Percentiles rank a stretch among this genome's conserved stretches.
phyloP scores from a whole-genome alignment of 768 basidiomycete species.

The Boletus subcaerulescens region DNA sequence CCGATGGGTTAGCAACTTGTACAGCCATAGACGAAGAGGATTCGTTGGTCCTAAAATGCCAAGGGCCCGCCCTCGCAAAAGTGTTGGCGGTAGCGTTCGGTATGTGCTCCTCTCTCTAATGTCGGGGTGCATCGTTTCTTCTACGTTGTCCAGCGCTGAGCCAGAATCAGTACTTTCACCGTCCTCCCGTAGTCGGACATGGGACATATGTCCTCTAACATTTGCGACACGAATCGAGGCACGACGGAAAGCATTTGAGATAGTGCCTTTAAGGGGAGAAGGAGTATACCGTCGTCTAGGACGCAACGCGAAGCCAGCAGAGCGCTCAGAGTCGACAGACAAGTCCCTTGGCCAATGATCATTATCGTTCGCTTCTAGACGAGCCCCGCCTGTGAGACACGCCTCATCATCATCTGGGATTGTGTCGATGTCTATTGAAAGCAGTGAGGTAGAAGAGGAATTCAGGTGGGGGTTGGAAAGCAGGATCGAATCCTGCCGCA shows the following conservation, averaged over 20 bases:
- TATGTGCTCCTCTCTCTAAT: constrained; percentile 25
- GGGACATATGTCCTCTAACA: constrained; percentile 59
- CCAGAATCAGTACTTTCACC: constrained; percentile 35
- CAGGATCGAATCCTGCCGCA: constrained; percentile 29
- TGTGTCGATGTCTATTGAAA: constrained; percentile 37
- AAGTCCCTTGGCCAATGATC: constrained; percentile 26
- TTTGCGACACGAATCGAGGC: constrained; percentile 80
- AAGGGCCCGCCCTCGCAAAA: constrained; percentile 75
- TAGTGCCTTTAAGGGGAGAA: constrained; percentile 56
- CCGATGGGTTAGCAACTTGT: constrained; percentile 65
- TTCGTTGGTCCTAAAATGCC: constrained; percentile 72
- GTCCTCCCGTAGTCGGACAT: constrained; percentile 51
- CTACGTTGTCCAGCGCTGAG: constrained; percentile 34
- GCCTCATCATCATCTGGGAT: constrained; percentile 57
- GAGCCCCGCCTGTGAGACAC: constrained; percentile 52
- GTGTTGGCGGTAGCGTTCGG: constrained; percentile 44
- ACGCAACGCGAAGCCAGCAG: constrained; percentile 38
- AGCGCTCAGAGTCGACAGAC: constrained; percentile 48
- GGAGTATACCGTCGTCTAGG: constrained; percentile 43
- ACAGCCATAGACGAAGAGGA: constrained; percentile 58
- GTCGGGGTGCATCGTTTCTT: constrained; percentile 34
- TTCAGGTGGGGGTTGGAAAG: constrained; percentile 46
- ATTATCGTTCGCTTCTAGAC: constrained; percentile 18
- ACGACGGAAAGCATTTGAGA: constrained; percentile 57
- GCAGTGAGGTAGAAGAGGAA: constrained; percentile 53